Evolutionary conservation across 768 basidiomycete species (phyloP).

Genomic region (Lactarius pseudohatsudake): DNA sequence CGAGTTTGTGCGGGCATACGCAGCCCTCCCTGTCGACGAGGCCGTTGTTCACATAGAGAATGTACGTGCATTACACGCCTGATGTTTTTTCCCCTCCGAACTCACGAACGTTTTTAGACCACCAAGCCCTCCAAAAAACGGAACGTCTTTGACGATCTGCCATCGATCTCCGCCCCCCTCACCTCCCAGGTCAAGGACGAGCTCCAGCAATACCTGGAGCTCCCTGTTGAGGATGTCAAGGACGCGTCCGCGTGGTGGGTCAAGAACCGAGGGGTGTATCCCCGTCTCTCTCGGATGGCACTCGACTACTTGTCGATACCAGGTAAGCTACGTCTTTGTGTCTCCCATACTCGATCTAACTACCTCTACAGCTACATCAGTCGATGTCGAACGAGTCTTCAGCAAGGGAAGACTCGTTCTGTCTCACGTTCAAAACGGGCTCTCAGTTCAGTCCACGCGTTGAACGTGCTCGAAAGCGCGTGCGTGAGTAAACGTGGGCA

Average conservation of each 20-base stretch:
- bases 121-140: too few species aligned
- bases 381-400: constrained; percentile 24
- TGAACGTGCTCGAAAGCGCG: too few species aligned
- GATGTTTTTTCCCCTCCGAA: too few species aligned
- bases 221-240: not conserved
- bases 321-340: constrained; percentile 25
- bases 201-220: not conserved
- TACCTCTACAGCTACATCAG: constrained; percentile 23
- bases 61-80: too few species aligned
- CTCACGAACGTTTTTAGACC: too few species aligned
- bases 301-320: constrained; percentile 32
- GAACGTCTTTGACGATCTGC: constrained; percentile 2
- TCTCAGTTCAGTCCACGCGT: constrained; percentile 28
- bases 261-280: not conserved
- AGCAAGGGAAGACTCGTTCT: constrained; percentile 24
- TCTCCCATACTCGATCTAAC: too few species aligned
- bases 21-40: too few species aligned
- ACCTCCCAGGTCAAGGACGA: not conserved
- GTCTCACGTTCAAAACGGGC: constrained; percentile 17
- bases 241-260: constrained; percentile 2
- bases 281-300: constrained; percentile 10
- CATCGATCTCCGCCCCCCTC: not conserved
- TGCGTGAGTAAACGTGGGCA: too few species aligned
- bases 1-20: too few species aligned
- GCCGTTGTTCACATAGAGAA: too few species aligned